Evolutionary conservation across 495 filamentous ascomycete genomes (phyloP).

Genomic region (Lophiostoma macrostomum): DNA sequence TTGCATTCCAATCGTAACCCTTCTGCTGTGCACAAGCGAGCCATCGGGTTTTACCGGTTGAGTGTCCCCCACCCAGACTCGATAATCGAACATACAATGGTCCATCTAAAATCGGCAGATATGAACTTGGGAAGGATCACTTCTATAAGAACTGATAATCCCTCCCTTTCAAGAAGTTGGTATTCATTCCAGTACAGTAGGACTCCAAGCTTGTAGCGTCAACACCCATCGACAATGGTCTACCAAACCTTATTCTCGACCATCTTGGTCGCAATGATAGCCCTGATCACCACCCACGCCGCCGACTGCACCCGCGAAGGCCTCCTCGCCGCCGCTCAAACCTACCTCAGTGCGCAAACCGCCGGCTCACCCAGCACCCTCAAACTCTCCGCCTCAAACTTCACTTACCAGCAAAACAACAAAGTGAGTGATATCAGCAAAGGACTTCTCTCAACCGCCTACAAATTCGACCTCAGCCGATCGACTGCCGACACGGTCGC

Average conservation of each 20-base stretch:
- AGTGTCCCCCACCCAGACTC: conserved; percentile 1
- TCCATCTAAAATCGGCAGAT: background rate
- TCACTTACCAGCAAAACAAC: conserved; percentile 44
- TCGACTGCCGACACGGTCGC: conserved; percentile 42
- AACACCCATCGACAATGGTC: conserved; percentile 4
- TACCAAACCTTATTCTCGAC: background rate
- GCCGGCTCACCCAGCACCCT: conserved; percentile 25
- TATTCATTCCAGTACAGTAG: too few species aligned
- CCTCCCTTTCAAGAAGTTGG: too few species aligned
- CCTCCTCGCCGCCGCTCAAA: conserved; percentile 34
- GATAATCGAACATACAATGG: background rate
- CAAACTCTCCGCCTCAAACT: conserved; percentile 28
- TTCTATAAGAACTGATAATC: too few species aligned
- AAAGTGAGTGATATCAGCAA: conserved; percentile 35
- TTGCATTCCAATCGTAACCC: conserved; percentile 9
- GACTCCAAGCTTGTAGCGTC: too few species aligned
- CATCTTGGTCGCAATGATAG: background rate
- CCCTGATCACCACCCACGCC: background rate
- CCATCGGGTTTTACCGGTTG: conserved; percentile 9
- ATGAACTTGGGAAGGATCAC: too few species aligned
- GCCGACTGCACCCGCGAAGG: conserved; percentile 39
- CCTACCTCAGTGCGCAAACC: conserved; percentile 38
- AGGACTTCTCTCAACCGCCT: conserved; percentile 38
- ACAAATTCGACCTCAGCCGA: conserved; percentile 43
- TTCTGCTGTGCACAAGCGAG: background rate